A percentile compares a stretch with the other conserved stretches of the same genome.
Evolutionary conservation across 2,329 filamentous ascomycete genomes (phyloP).

Genomic region (Ophiosphaerella korrae): DNA sequence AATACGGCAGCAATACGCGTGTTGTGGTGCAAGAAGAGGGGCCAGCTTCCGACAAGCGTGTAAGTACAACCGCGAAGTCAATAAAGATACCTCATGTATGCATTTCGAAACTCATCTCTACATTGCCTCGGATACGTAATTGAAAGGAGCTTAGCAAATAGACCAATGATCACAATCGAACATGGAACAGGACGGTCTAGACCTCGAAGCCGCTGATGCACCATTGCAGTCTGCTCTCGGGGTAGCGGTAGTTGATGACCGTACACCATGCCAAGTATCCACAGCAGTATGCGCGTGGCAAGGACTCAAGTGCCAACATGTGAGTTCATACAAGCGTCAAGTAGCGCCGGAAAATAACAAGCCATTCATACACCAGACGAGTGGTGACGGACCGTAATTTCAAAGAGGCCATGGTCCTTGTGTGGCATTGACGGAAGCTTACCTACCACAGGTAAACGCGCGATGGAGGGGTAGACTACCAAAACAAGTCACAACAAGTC

Average conservation of each 20-base stretch:
- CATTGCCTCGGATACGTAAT: neutral
- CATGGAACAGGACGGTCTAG: neutral
- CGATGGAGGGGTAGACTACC: slow-evolving; percentile 19
- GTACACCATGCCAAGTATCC: slow-evolving; percentile 4
- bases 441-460: slow-evolving; percentile 10
- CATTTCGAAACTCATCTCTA: neutral
- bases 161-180: neutral
- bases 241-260: slow-evolving; percentile 7
- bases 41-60: neutral
- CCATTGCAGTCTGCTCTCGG: slow-evolving; percentile 1
- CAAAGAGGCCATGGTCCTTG: slow-evolving; percentile 30
- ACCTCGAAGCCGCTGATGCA: neutral
- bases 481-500: slow-evolving; percentile 15
- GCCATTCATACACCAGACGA: slow-evolving; percentile 15
- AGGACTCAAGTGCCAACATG: neutral
- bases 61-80: neutral
- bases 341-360: neutral
- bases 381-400: slow-evolving; percentile 28
- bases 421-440: slow-evolving; percentile 17
- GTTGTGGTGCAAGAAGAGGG: slow-evolving; percentile 3
- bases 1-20: slow-evolving; percentile 13
- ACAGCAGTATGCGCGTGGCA: slow-evolving; percentile 1
- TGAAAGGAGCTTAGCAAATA: neutral
- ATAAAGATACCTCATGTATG: neutral
- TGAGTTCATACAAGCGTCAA: neutral